These are phyloP conservation scores for Bombardia bombarda DNA, from an alignment of 495 filamentous ascomycete species.

Conservation along the genomic window DNA sequence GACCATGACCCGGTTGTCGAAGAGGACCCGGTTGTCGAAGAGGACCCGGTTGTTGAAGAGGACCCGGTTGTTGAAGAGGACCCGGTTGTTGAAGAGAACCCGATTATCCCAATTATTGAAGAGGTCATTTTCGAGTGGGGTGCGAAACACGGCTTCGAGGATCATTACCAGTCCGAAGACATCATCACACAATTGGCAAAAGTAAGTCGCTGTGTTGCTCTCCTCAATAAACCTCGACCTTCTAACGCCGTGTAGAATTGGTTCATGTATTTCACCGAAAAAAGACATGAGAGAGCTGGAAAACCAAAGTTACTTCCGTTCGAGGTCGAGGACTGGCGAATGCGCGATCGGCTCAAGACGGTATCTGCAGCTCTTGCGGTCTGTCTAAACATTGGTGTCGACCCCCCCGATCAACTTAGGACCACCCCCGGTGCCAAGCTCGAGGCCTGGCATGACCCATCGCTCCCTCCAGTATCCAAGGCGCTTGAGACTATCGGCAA, in stretches of 20 bases:
- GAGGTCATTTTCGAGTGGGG: conserved; percentile 46
- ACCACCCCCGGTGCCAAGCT: conserved; percentile 86
- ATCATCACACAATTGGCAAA: conserved; percentile 49
- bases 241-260: conserved; percentile 53
- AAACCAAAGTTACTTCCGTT: conserved; percentile 58
- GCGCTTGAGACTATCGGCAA: conserved; percentile 93
- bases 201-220: conserved; percentile 27
- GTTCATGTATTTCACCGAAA: conserved; percentile 99
- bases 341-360: conserved; percentile 93
- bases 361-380: conserved; percentile 90
- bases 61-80: no score
- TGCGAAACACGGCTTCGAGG: conserved; percentile 59
- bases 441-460: conserved; percentile 96
- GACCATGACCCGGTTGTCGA: conserved; percentile 29
- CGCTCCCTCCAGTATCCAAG: conserved; percentile 67
- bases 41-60: conserved; percentile 27
- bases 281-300: conserved; percentile 93
- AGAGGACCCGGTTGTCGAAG: conserved; percentile 27
- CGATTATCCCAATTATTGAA: no score
- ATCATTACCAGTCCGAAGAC: conserved; percentile 61
- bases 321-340: conserved; percentile 85
- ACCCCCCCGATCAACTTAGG: conserved; percentile 90
- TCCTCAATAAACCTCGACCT: not conserved
- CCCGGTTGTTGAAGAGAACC: no score
- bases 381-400: conserved; percentile 95